Evolutionary conservation across 768 basidiomycete species (phyloP), one percentile per base, ranked within the genome.

Genomic region (Lactarius sp.): DNA sequence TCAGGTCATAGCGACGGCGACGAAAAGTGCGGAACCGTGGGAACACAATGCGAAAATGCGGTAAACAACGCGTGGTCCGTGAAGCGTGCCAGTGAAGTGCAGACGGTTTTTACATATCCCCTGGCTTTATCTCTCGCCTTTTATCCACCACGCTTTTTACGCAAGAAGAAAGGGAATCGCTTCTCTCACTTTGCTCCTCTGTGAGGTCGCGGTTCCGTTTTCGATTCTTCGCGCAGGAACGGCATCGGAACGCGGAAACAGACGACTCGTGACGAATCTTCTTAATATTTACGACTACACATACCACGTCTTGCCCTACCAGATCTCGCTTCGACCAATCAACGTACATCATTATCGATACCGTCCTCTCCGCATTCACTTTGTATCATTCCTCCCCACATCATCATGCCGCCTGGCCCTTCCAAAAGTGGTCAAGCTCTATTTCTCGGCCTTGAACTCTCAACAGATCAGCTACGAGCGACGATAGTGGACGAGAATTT

Each of bases 371-470:
- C n/a, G 13, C 2, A 31, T 20, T 22, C 34, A 8, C 39, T 14
- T 46, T 36, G 34, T 44, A 2, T 37, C 41, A 33, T 51, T 20
- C 5, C 47, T 50, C 37, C 12, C 20, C 46, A 49, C 59, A 51
- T 39, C 52, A 37, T 42, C 39, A 67, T 67, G 66, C 66, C 66
- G 66, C 66, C 66, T 56, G 66, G 63, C 13, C 59, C 66, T 46
- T 65, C 76, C 59, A 81, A 81, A 73, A 68, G 73, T 22, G 75
- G 77, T 49, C 73, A 77, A 44, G 73, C 80, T n/a, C 81, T 90
- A 69, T 94, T 92, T 76, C 84, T 94, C 47, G 92, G 92, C 62
- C 81, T 94, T 72, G 91, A 93, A 77, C 82, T 94, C 59, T 86
- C 88, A 4, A 86, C 86, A 41, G 92, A 93, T 79, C 88, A 92